A percentile compares a stretch with the other conserved stretches of the same genome.
phyloP scores from a whole-genome alignment of 2,329 filamentous ascomycete genomes.

The Aspergillus ustus region DNA sequence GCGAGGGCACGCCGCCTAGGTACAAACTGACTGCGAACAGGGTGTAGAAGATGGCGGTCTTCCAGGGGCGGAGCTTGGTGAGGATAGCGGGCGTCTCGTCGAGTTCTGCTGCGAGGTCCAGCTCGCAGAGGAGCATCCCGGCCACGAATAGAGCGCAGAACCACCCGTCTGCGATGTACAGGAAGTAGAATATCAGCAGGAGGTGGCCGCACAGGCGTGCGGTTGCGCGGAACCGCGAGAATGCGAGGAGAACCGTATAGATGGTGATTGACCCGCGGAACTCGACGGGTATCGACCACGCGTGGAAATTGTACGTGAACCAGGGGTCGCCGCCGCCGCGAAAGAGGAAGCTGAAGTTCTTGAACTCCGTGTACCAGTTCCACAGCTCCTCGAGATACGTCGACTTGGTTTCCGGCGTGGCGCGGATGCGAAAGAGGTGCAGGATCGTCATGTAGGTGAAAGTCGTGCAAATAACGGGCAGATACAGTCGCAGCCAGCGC shows the following conservation, averaged over 20 bases:
- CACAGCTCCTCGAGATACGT: slow-evolving; percentile 57
- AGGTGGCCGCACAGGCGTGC: slow-evolving; percentile 60
- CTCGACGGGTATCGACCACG: slow-evolving; percentile 69
- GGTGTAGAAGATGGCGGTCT: slow-evolving; percentile 57
- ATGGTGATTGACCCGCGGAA: slow-evolving; percentile 67
- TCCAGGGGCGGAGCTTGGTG: slow-evolving; percentile 51
- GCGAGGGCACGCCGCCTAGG: slow-evolving; percentile 65
- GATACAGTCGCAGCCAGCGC: slow-evolving; percentile 55
- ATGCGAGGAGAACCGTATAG: slow-evolving; percentile 61
- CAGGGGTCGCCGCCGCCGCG: slow-evolving; percentile 61
- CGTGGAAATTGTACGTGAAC: slow-evolving; percentile 62
- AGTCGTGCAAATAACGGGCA: slow-evolving; percentile 60
- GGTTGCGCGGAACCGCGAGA: slow-evolving; percentile 60
- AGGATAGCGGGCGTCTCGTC: slow-evolving; percentile 59
- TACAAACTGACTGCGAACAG: slow-evolving; percentile 59
- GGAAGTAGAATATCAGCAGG: slow-evolving; percentile 65
- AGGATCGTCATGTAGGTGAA: slow-evolving; percentile 59
- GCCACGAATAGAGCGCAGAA: slow-evolving; percentile 64
- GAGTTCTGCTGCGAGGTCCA: slow-evolving; percentile 60
- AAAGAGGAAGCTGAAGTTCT: slow-evolving; percentile 72
- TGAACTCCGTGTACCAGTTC: slow-evolving; percentile 60
- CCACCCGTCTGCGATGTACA: slow-evolving; percentile 70
- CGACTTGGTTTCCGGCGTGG: slow-evolving; percentile 43
- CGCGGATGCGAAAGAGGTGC: slow-evolving; percentile 58
- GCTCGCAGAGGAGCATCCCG: slow-evolving; percentile 66